Evolutionary conservation across 2,329 filamentous ascomycete species (phyloP), one percentile per base, ranked within the genome.

Genomic region (Ampelomyces quisqualis): DNA sequence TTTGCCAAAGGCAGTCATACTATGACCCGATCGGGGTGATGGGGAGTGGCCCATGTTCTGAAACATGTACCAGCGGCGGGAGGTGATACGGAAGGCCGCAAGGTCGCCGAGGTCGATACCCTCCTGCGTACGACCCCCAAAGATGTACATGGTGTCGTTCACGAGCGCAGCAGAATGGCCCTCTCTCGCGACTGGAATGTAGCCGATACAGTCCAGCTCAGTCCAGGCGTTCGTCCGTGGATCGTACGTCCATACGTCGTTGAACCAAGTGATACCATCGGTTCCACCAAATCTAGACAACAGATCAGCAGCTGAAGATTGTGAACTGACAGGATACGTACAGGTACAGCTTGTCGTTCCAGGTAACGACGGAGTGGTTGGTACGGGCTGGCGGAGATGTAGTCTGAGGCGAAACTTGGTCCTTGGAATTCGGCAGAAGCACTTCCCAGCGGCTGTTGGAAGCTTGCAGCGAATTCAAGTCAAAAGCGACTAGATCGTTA

Each of bases 21-120:
- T 96, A 68, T 98, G 93, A 1, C 93, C 93, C 11, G 91, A 97
- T 45, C 93, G 80, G 21, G 93, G 84, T 3, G 90, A 96, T 0
- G 93, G 93, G 1, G 90, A 94, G 3, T 90, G 90, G 0, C 93
- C 93, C 93, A 98, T 98, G 64, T 98, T 98, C 64, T 98, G 93
- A 70, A 98, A 98, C 23, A 93, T 98, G 68, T 97, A 98, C 93
- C 93, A 98, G 45, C 93, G 82, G 51, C 88, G 84, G 8, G 90
- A 90, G 1, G 85, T 82, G 56, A 88, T 88, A 34, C 83, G 78
- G 68, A 88, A 88, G 7, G 93, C 93, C 2, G 93, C 91, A 29
- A 98, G 77, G 68, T 98, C 93, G 22, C 91, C 93, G 3, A 98
- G 74, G 65, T 98, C 93, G 19, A 84, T 81, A 1, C 93, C 93